These are phyloP conservation scores for Blastocystis sp. DNA, from an alignment of 352 stramenopile species.

Conservation along the genomic window DNA sequence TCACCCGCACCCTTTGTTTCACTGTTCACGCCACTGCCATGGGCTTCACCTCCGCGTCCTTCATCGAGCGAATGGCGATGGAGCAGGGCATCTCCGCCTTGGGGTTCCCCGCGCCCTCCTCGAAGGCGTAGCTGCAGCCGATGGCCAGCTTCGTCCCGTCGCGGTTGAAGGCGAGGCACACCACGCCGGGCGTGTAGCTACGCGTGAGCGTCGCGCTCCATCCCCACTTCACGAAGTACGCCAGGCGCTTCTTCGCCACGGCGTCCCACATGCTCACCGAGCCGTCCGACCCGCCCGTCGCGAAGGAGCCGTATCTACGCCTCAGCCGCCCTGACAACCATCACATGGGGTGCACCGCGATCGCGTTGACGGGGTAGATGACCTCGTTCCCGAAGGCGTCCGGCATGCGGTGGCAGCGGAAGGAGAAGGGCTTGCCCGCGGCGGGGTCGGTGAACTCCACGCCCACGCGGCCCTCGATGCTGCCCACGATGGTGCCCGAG, in stretches of 20 bases:
- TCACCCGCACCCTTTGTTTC: too few relatives aligned
- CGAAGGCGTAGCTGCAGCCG: slow-evolving; percentile 91
- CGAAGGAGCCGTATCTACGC: slow-evolving; percentile 82
- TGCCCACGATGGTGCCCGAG: slow-evolving; percentile 84
- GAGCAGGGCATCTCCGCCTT: not conserved
- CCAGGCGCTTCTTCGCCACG: slow-evolving; percentile 89
- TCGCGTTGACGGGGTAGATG: slow-evolving; percentile 89
- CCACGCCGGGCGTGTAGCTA: slow-evolving; percentile 78
- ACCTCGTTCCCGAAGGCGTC: slow-evolving; percentile 73
- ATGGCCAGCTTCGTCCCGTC: slow-evolving; percentile 89
- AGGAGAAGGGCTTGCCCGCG: slow-evolving; percentile 85
- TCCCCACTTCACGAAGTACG: slow-evolving; percentile 74
- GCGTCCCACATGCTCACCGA: slow-evolving; percentile 74
- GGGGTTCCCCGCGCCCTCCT: slow-evolving; percentile 79
- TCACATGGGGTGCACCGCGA: slow-evolving; percentile 88
- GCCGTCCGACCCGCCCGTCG: slow-evolving; percentile 88
- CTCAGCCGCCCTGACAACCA: not conserved
- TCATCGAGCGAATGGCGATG: slow-evolving; percentile 35
- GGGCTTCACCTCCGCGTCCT: slow-evolving; percentile 1
- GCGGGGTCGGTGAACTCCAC: slow-evolving; percentile 86
- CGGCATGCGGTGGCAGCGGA: slow-evolving; percentile 91
- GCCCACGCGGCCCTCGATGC: slow-evolving; percentile 89
- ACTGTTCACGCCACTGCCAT: not conserved
- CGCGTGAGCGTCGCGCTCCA: not conserved
- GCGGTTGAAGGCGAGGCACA: slow-evolving; percentile 87